phyloP scores from a whole-genome alignment of 331 rosid genomes.

The Malus hybrid region DNA sequence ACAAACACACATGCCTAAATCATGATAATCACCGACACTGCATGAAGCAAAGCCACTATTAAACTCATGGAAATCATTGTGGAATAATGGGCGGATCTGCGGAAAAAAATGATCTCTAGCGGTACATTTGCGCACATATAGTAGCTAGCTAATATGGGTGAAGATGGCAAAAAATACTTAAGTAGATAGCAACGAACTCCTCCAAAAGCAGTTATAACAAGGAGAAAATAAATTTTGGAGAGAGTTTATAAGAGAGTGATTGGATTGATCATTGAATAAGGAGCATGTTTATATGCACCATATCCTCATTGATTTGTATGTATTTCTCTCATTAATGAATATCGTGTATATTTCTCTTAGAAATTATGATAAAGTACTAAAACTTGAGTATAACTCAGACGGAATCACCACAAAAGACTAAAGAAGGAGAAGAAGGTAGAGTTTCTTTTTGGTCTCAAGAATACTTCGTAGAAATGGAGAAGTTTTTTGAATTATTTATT shows the following conservation, averaged over 20 bases:
- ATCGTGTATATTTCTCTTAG: too few species aligned
- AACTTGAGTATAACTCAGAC: not conserved
- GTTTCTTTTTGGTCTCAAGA: not conserved
- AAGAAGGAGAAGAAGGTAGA: not conserved
- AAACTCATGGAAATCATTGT: too few species aligned
- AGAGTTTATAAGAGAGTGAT: not conserved
- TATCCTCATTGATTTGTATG: too few species aligned
- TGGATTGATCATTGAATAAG: not conserved
- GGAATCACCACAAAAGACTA: not conserved
- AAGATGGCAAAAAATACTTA: not conserved
- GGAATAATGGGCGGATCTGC: not conserved
- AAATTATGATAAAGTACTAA: not conserved
- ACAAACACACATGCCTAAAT: not conserved
- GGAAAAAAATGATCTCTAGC: not conserved
- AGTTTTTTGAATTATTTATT: too few species aligned
- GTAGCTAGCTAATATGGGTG: not conserved
- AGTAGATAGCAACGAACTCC: not conserved
- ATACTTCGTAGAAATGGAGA: not conserved
- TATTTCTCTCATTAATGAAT: too few species aligned
- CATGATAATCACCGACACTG: too few species aligned
- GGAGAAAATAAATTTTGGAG: not conserved
- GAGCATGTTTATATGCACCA: too few species aligned
- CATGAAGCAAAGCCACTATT: too few species aligned
- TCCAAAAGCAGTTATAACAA: not conserved
- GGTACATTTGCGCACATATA: not conserved